These are phyloP conservation scores for Tripterygium wilfordii DNA, from an alignment of 177 flowering plant species.

Conservation along the genomic window DNA sequence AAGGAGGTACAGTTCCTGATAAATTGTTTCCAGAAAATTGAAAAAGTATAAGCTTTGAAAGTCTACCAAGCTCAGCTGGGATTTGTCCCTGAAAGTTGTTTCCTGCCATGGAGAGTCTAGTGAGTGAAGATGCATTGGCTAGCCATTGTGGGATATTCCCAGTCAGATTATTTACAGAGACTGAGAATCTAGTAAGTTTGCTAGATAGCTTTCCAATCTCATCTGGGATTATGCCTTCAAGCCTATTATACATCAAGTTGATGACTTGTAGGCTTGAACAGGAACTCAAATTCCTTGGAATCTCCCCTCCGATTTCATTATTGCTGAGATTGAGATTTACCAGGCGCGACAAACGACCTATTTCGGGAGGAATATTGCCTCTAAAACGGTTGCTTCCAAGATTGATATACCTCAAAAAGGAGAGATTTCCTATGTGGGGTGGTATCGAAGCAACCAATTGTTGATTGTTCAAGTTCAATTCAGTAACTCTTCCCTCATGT, in stretches of 20 bases:
- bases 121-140: no score
- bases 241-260: no score
- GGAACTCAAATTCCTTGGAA: background rate
- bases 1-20: slow-evolving; percentile 1
- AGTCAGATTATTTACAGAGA: no score
- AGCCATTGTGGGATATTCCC: no score
- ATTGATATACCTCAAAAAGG: no score
- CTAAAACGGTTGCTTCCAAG: background rate
- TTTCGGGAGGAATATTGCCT: background rate
- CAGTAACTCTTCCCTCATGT: no score
- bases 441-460: no score
- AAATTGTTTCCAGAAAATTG: background rate
- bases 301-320: background rate
- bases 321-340: background rate
- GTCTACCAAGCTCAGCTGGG: background rate
- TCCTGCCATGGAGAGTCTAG: background rate
- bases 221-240: no score
- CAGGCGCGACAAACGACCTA: background rate
- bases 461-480: no score
- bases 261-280: background rate
- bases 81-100: background rate
- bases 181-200: no score
- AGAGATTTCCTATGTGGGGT: no score
- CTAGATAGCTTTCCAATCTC: no score
- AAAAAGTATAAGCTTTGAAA: background rate